phyloP scores from a whole-genome alignment of 2,329 filamentous ascomycete genomes.

The Ceratocystis huliohia region DNA sequence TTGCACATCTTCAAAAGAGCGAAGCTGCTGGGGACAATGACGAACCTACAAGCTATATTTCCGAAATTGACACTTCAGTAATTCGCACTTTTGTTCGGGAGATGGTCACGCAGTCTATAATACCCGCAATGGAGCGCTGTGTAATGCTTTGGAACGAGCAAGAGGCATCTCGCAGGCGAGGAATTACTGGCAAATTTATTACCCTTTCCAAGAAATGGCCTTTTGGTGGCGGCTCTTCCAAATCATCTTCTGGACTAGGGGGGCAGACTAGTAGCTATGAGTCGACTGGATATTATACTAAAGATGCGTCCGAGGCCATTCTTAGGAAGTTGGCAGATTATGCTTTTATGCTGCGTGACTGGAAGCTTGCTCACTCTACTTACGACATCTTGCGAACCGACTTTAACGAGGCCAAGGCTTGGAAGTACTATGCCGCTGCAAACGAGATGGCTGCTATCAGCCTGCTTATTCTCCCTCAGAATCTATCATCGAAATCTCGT shows the following conservation, averaged over 20 bases:
- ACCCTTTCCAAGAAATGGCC: slow-evolving; percentile 84
- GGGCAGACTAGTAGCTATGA: slow-evolving; percentile 45
- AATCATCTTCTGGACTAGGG: slow-evolving; percentile 31
- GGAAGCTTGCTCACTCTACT: slow-evolving; percentile 79
- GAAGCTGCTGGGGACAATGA: slow-evolving; percentile 53
- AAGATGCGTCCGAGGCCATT: slow-evolving; percentile 74
- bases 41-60: slow-evolving; percentile 64
- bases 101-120: slow-evolving; percentile 85
- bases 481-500: slow-evolving; percentile 60
- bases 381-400: slow-evolving; percentile 84
- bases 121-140: slow-evolving; percentile 91
- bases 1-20: slow-evolving; percentile 60
- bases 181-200: slow-evolving; percentile 86
- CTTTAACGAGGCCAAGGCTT: slow-evolving; percentile 90
- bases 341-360: slow-evolving; percentile 93
- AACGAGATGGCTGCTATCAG: slow-evolving; percentile 92
- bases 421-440: slow-evolving; percentile 84
- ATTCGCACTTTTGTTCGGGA: slow-evolving; percentile 84
- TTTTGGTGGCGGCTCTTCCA: slow-evolving; percentile 58
- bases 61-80: slow-evolving; percentile 80
- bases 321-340: slow-evolving; percentile 92
- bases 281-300: slow-evolving; percentile 64
- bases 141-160: slow-evolving; percentile 94
- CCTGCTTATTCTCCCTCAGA: slow-evolving; percentile 62
- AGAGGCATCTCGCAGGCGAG: slow-evolving; percentile 77